Conservation (phyloP, 2,329 filamentous ascomycete genomes). For the Arachnomyces sp. region DNA sequence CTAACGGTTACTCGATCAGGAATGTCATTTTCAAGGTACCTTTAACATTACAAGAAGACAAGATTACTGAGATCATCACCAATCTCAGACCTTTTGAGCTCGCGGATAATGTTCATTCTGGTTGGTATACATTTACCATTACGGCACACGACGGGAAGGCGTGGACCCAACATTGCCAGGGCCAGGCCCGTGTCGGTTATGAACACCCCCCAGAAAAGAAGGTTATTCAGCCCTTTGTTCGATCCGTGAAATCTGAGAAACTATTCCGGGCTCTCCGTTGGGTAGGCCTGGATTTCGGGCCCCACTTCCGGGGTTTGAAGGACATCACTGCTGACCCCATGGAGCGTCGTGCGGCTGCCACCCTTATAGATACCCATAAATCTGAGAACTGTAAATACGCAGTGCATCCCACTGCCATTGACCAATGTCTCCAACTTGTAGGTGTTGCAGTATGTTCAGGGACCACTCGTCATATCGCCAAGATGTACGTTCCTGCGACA, state of each 20-base stretch:
- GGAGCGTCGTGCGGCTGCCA: no score
- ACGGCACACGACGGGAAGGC: slow-evolving; percentile 13
- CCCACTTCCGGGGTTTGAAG: slow-evolving; percentile 21
- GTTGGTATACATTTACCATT: slow-evolving; percentile 23
- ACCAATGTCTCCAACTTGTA: no score
- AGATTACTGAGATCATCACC: slow-evolving; percentile 15
- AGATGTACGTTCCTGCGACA: slow-evolving; percentile 18
- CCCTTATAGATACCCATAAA: no score
- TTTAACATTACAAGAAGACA: slow-evolving; percentile 14
- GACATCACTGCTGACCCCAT: slow-evolving; percentile 2
- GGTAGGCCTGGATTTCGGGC: slow-evolving; percentile 25
- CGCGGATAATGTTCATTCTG: slow-evolving; percentile 10
- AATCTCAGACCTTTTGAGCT: slow-evolving; percentile 9
- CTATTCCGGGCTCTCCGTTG: no score
- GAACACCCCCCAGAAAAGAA: no score
- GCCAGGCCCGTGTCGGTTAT: slow-evolving; percentile 11
- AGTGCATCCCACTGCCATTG: no score
- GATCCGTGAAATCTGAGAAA: no score
- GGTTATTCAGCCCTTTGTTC: no score
- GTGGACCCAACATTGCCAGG: slow-evolving; percentile 20
- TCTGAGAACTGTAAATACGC: no score
- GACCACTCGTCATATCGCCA: slow-evolving; percentile 12
- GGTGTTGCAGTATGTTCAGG: no score
- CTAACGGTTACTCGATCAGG: slow-evolving; percentile 4
- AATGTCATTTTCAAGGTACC: slow-evolving; percentile 14